Evolutionary conservation across 2,329 filamentous ascomycete species (phyloP), one percentile per base, ranked within the genome.

Genomic region (Xylariales sp.): DNA sequence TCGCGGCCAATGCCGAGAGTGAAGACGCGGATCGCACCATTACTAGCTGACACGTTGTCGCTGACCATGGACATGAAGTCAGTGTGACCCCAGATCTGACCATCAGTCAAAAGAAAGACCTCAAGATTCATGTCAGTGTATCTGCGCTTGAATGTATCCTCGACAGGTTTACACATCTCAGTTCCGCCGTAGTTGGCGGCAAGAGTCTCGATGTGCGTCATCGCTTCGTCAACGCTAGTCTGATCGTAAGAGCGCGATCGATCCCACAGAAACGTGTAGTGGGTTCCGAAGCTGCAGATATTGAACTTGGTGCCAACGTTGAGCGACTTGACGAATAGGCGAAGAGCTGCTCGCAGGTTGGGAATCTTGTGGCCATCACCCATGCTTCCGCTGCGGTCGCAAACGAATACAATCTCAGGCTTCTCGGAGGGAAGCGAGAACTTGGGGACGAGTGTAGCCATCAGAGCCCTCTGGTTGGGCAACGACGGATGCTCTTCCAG

Each of bases 371-470:
- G n/a, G n/a, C n/a, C n/a, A n/a, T n/a, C 47, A 0, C 31, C 19
- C 82, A 85, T 85, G 44, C 80, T 85, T 0, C 82, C 83, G 42
- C 81, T 86, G 38, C 83, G 74, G 56, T 89, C 85, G 42, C 80
- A 83, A 4, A 89, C 64, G 49, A 89, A 88, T 14, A 88, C 76
- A 16, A 89, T 72, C 54, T 89, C 84, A 3, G 70, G 67, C 40
- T 58, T 61, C 7, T 71, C 66, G 0, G 70, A 55, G 0, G 78
- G 76, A 0, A 86, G 63, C n/a, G 69, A 67, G 60, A 87, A 86
- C 46, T 78, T 81, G 2, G 84, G 84, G 0, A 88, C 81, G 0
- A 88, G 64, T 0, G 83, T 86, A 0, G 75, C 66, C 82, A 89
- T 86, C 44, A 88, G 55, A 1, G 84, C 82, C 3, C 78, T 71